phyloP scores from a whole-genome alignment of 1,139 yeast genomes.

The Taphrina communis region DNA sequence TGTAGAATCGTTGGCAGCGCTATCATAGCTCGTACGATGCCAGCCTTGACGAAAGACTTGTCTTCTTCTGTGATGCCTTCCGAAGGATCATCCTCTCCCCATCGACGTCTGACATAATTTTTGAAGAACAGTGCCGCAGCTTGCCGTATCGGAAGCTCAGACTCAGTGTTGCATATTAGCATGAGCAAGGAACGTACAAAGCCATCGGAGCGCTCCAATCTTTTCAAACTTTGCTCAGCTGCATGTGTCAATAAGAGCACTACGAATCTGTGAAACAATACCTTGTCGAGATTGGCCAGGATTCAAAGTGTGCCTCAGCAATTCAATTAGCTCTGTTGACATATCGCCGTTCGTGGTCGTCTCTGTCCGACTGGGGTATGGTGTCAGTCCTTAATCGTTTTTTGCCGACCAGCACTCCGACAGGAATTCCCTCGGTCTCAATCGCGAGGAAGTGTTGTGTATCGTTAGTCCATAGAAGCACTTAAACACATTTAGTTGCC shows the following conservation, averaged over 20 bases:
- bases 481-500: no score
- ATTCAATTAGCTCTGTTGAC: constrained; percentile 41
- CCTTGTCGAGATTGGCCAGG: constrained; percentile 47
- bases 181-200: constrained; percentile 78
- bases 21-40: constrained; percentile 84
- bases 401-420: no score
- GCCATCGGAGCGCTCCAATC: constrained; percentile 69
- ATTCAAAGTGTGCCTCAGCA: constrained; percentile 45
- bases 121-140: constrained; percentile 93
- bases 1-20: constrained; percentile 75
- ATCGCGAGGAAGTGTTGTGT: no score
- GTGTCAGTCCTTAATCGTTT: no score
- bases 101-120: constrained; percentile 78
- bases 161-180: constrained; percentile 69
- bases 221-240: constrained; percentile 58
- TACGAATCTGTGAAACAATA: constrained; percentile 7
- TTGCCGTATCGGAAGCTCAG: constrained; percentile 66
- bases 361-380: no score
- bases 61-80: constrained; percentile 13
- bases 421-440: no score
- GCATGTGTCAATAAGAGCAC: background rate
- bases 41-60: constrained; percentile 61
- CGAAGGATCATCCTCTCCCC: constrained; percentile 55
- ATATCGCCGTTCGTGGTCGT: background rate
- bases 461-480: no score